Evolutionary conservation across 495 filamentous ascomycete species (phyloP).

Genomic region (Terfezia claveryi): DNA sequence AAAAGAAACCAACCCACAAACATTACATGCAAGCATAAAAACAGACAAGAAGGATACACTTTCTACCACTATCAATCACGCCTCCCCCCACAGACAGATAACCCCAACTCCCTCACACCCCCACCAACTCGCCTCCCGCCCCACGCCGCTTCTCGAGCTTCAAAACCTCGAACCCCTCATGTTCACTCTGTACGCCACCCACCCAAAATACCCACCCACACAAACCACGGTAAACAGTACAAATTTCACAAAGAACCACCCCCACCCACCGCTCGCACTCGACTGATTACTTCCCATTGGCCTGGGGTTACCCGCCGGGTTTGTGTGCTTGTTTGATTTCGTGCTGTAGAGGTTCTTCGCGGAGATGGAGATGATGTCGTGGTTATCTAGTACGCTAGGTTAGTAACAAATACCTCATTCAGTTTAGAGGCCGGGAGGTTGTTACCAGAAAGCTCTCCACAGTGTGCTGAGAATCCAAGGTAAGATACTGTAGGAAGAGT

Average conservation of each 20-base stretch:
- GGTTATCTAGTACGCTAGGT: constrained; percentile 41
- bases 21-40: too few species aligned
- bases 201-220: constrained; percentile 62
- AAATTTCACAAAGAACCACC: constrained; percentile 78
- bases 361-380: constrained; percentile 80
- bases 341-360: constrained; percentile 73
- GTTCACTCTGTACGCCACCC: constrained; percentile 53
- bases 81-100: not conserved
- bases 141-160: not conserved
- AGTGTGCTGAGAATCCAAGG: constrained; percentile 87
- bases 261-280: constrained; percentile 47
- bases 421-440: not conserved
- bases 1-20: too few species aligned
- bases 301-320: constrained; percentile 1
- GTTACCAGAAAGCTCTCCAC: constrained; percentile 57
- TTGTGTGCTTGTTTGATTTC: constrained; percentile 15
- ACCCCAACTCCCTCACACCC: not conserved
- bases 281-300: constrained; percentile 10
- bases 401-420: not conserved
- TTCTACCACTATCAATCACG: not conserved
- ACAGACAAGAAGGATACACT: not conserved
- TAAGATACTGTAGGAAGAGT: constrained; percentile 79
- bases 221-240: constrained; percentile 48
- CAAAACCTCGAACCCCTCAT: constrained; percentile 16
- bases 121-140: not conserved